Evolutionary conservation across 2,329 filamentous ascomycete species (phyloP).

Genomic region (Fusarium aywerte): DNA sequence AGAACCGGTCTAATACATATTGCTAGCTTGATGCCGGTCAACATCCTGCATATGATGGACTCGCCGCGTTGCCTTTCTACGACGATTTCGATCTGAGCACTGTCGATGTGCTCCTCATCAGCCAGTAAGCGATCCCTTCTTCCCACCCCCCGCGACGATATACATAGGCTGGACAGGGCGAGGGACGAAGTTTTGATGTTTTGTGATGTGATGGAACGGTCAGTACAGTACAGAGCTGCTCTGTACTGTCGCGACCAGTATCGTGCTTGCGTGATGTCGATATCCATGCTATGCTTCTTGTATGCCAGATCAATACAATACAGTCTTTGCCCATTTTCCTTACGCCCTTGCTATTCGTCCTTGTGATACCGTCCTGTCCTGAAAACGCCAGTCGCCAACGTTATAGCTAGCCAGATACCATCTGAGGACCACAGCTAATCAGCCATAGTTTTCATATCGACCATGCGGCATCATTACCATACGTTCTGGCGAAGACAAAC

Average conservation of each 20-base stretch:
- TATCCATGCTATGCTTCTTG: slow-evolving; percentile 43
- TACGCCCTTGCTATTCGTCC: slow-evolving; percentile 40
- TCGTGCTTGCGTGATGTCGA: slow-evolving; percentile 43
- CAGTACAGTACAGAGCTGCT: slow-evolving; percentile 1
- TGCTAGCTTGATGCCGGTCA: slow-evolving; percentile 92
- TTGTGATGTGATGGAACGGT: slow-evolving; percentile 44
- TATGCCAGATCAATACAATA: slow-evolving; percentile 56
- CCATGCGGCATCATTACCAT: slow-evolving; percentile 97
- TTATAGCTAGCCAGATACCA: slow-evolving; percentile 20
- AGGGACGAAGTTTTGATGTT: slow-evolving; percentile 44
- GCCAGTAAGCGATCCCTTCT: slow-evolving; percentile 80
- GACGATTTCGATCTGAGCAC: slow-evolving; percentile 98
- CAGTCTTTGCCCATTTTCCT: slow-evolving; percentile 44
- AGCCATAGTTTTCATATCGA: slow-evolving; percentile 90
- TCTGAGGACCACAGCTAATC: slow-evolving; percentile 42
- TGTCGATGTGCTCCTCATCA: slow-evolving; percentile 95
- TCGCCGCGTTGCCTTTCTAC: slow-evolving; percentile 94
- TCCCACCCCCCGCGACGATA: slow-evolving; percentile 35
- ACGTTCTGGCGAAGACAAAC: slow-evolving; percentile 97
- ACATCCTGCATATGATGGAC: slow-evolving; percentile 94
- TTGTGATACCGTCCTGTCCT: slow-evolving; percentile 47
- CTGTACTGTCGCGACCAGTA: slow-evolving; percentile 23
- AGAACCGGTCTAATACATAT: slow-evolving; percentile 35
- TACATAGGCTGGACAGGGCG: slow-evolving; percentile 46
- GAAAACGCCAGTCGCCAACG: slow-evolving; percentile 25